These are phyloP conservation scores for Hyphodiscus sp. DNA, from an alignment of 2,329 filamentous ascomycete species.

Conservation along the genomic window DNA sequence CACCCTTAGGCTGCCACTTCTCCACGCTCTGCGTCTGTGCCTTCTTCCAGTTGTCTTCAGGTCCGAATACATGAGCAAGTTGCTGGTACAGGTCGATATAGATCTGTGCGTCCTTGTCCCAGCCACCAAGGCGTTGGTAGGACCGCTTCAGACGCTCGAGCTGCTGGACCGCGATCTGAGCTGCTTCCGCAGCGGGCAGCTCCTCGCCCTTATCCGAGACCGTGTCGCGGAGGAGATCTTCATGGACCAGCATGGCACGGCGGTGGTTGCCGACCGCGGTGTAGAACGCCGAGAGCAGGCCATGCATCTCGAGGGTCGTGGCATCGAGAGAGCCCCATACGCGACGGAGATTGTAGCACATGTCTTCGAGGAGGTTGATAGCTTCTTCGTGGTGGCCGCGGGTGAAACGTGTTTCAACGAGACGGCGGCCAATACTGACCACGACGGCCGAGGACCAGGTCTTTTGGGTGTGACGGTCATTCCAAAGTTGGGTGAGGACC, in stretches of 20 bases:
- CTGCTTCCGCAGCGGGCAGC: slow-evolving; percentile 21
- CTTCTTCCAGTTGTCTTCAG: slow-evolving; percentile 13
- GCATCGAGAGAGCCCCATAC: slow-evolving; percentile 20
- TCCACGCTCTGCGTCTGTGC: slow-evolving; percentile 6
- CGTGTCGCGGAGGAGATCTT: slow-evolving; percentile 18
- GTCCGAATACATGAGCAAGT: slow-evolving; percentile 9
- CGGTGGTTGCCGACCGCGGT: slow-evolving; percentile 11
- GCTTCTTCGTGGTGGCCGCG: slow-evolving; percentile 9
- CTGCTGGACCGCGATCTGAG: slow-evolving; percentile 26
- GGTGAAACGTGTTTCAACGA: slow-evolving; percentile 20
- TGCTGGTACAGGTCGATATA: slow-evolving; percentile 16
- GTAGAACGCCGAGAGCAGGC: slow-evolving; percentile 18
- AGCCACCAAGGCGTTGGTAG: slow-evolving; percentile 36
- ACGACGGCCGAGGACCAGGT: slow-evolving; percentile 16
- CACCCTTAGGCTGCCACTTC: slow-evolving; percentile 14
- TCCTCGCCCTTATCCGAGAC: slow-evolving; percentile 25
- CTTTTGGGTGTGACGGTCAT: slow-evolving; percentile 11
- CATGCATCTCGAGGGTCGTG: slow-evolving; percentile 19
- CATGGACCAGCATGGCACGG: slow-evolving; percentile 19
- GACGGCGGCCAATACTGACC: slow-evolving; percentile 16
- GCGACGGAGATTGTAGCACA: slow-evolving; percentile 23
- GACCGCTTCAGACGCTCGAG: slow-evolving; percentile 33
- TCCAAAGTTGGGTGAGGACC: slow-evolving; percentile 21
- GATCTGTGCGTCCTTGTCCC: slow-evolving; percentile 23
- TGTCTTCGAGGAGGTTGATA: slow-evolving; percentile 18